Evolutionary conservation across 228 moss, liverwort and hornwort species (phyloP), one percentile per base, ranked within the genome.

Genomic region (Sphagnum fallax): DNA sequence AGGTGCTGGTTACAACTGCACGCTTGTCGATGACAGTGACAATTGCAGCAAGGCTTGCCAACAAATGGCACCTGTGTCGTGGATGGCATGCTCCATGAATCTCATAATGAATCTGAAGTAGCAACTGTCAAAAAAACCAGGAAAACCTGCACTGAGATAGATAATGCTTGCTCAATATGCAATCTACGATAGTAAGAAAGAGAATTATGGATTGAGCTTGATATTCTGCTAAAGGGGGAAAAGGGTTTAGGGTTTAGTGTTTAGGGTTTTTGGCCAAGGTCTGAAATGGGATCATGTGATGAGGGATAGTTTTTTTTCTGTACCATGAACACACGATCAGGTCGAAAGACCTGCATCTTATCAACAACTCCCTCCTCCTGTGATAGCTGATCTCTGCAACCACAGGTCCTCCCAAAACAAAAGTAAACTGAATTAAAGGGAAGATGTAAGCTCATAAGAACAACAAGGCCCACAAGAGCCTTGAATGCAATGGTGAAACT

Each of bases 251-350:
- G 32, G 32, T 32, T 32, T 32, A 32, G 32, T 32, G 32, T 2
- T 32, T 32, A 32, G 32, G 2, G 0, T 32, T 32, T 32, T 32
- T 32, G 32, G 32, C 32, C 32, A 3, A 32, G 2, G 32, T 32
- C 32, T 32, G 32, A 32, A 32, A 32, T 32, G 32, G 32, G 32
- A 32, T 32, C 32, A 32, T 32, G 32, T 32, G 32, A 32, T 32
- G 32, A 32, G 32, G 32, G 32, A 32, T 32, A 32, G 32, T 32
- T 32, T 32, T 32, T 32, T 32, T 32, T 65, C 49, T 49, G 48
- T n/a, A 97, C 96, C 93, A 81, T 77, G 66, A 93, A 98, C 53
- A 93, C 93, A 77, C 91, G 91, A 79, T 91, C 91, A 72, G 93
- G 90, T 77, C 91, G 88, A 69, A 93, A 98, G 57, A 93, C 82